phyloP scores from a whole-genome alignment of 352 stramenopile genomes.

The Phytophthora colocasiae region DNA sequence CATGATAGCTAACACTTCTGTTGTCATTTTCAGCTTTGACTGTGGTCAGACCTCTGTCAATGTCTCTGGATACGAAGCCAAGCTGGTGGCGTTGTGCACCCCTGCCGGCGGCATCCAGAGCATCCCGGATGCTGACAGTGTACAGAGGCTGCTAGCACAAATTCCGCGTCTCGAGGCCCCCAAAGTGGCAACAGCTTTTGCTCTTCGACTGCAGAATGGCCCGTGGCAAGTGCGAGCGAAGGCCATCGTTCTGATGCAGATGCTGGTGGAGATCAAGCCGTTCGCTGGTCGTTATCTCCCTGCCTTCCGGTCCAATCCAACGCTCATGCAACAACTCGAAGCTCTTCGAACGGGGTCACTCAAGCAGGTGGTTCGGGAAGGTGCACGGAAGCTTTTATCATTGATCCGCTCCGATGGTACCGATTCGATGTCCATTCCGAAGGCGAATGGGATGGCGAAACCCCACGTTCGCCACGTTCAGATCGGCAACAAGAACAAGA shows the following conservation, averaged over 20 bases:
- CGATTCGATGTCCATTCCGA: constrained; percentile 46
- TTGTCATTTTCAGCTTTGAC: constrained; percentile 32
- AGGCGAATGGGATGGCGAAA: constrained; percentile 34
- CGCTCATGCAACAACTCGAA: constrained; percentile 46
- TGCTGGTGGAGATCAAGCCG: constrained; percentile 56
- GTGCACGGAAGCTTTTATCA: constrained; percentile 62
- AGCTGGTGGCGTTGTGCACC: constrained; percentile 59
- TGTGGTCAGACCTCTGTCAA: constrained; percentile 21
- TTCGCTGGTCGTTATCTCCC: constrained; percentile 44
- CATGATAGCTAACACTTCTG: background rate
- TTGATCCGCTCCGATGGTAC: constrained; percentile 59
- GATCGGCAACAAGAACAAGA: constrained; percentile 26
- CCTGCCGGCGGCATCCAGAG: constrained; percentile 59
- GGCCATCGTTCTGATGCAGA: constrained; percentile 58
- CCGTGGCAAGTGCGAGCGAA: constrained; percentile 69
- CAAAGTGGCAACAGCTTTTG: constrained; percentile 42
- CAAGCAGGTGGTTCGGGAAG: constrained; percentile 57
- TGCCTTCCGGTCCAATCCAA: constrained; percentile 31
- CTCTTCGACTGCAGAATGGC: constrained; percentile 44
- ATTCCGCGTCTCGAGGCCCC: constrained; percentile 43
- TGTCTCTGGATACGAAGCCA: constrained; percentile 46
- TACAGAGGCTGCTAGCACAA: constrained; percentile 58
- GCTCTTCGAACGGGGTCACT: constrained; percentile 38
- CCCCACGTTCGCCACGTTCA: constrained; percentile 37
- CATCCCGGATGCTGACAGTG: constrained; percentile 50